Base-by-base conservation (phyloP, 352 stramenopile genomes). In the Pythium periplocum region DNA sequence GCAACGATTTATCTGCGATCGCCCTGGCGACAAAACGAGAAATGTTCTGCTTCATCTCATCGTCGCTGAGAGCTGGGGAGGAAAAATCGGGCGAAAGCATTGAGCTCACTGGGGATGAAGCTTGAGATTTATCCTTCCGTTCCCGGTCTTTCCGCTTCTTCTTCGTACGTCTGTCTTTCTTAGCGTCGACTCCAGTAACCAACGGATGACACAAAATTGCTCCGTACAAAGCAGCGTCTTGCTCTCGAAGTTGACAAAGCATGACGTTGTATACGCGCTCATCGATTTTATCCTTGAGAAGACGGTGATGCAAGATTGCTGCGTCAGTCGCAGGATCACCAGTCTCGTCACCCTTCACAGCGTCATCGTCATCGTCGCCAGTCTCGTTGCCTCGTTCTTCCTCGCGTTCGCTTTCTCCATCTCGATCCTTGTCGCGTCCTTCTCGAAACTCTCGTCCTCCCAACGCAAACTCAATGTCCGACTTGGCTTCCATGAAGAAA, bases 401-500 rank as follows among this genome's bases (percentile, higher is more conserved):
- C 10, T 91, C 83, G 9, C 66, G 61, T 45, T 91, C 76, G 12
- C 59, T 76, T 37, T 90, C 78, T 3, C 60, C 59, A 37, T 90
- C 84, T 45, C 79, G 83, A 33, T 87, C 78, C 32, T 83, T 83
- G 37, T 90, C 79, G 38, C 85, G 87, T 7, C 62, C 45, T 40
- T 92, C 83, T 26, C 80, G 75, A 48, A 84, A 84, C 33, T 90
- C 80, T 5, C 78, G 69, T 17, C 81, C 75, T 37, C 84, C 83
- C 6, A 93, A 59, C 8, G 82, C 82, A 68, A 95, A 95, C 54
- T 95, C 84, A 53, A 95, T 95, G 52, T 95, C 85, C 30, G 83
- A 93, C 55, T 93, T 95, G 52, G 83, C 81, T 54, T 95, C 85
- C 83, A 95, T 93, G 52, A 95, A 95, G 62, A 95, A 95, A 1